Percentiles rank a stretch among this genome's conserved stretches.
Evolutionary conservation across 768 basidiomycete genomes (phyloP).

Genomic region (Leccinum longicurvipes): DNA sequence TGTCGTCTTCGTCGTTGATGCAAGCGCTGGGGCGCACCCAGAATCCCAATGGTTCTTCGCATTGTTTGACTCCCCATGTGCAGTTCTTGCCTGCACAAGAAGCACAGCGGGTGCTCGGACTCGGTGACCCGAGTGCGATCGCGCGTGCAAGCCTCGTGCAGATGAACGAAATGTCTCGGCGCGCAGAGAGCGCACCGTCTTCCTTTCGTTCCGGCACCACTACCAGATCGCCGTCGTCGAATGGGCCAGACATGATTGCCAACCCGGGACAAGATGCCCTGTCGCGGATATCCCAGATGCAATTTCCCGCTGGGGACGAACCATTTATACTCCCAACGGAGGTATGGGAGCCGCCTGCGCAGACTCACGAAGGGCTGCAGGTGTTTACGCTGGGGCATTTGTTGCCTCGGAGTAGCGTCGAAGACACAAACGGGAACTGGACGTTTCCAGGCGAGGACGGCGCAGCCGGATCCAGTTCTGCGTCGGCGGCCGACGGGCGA

Average conservation of each 20-base stretch:
- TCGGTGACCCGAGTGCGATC: conserved; percentile 46
- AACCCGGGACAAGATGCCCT: conserved; percentile 42
- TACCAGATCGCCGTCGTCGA: conserved; percentile 17
- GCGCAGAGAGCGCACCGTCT: conserved; percentile 41
- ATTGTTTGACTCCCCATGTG: conserved; percentile 11
- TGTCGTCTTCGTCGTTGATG: conserved; percentile 23
- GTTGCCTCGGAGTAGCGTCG: conserved; percentile 51
- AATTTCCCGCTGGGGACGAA: conserved; percentile 31
- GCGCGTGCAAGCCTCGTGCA: conserved; percentile 69
- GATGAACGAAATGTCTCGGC: conserved; percentile 75
- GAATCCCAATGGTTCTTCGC: conserved; percentile 3
- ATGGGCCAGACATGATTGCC: conserved; percentile 12
- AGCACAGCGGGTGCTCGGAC: conserved; percentile 48
- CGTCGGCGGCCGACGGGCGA: conserved; percentile 17
- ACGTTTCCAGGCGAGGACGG: conserved; percentile 42
- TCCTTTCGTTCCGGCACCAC: conserved; percentile 26
- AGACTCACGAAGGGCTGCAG: conserved; percentile 63
- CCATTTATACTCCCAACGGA: conserved; percentile 29
- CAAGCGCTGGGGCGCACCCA: conserved; percentile 23
- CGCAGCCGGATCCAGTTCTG: conserved; percentile 7
- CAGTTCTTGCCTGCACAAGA: conserved; percentile 57
- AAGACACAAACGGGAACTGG: conserved; percentile 60
- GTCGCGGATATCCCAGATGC: conserved; percentile 45
- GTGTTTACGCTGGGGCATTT: conserved; percentile 81
- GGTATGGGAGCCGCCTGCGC: conserved; percentile 26